Evolutionary conservation across 208 protist species (phyloP).

Genomic region (Borovskyia barvae): DNA sequence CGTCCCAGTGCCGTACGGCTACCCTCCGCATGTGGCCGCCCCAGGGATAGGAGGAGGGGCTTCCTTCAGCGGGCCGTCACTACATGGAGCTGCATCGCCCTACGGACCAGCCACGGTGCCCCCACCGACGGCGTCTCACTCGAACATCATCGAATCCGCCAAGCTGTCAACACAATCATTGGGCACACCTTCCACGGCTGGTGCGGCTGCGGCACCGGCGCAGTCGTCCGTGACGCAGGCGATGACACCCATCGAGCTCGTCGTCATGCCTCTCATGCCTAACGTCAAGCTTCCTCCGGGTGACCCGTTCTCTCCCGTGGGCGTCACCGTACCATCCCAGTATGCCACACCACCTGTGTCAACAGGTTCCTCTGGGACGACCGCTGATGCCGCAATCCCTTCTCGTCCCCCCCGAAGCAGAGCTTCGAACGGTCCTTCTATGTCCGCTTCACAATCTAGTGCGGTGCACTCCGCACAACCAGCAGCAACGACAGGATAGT

Average conservation of each 20-base stretch:
- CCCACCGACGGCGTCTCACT: background rate
- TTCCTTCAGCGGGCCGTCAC: background rate
- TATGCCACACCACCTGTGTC: constrained; percentile 22
- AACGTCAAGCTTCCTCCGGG: constrained; percentile 47
- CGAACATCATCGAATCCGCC: constrained; percentile 3
- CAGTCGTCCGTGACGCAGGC: background rate
- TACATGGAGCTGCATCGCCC: constrained; percentile 12
- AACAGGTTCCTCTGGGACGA: constrained; percentile 1
- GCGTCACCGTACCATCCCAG: constrained; percentile 38
- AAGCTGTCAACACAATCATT: constrained; percentile 6
- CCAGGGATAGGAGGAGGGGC: constrained; percentile 16
- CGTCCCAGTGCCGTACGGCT: constrained; percentile 28
- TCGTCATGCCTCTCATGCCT: constrained; percentile 39
- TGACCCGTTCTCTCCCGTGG: constrained; percentile 56
- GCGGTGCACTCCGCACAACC: too few relatives aligned
- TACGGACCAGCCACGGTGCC: constrained; percentile 5
- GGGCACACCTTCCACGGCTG: constrained; percentile 9
- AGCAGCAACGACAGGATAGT: too few relatives aligned
- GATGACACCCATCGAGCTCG: constrained; percentile 27
- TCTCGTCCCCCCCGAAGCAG: too few relatives aligned
- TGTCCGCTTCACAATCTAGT: too few relatives aligned
- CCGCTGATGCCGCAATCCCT: background rate
- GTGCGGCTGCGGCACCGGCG: background rate
- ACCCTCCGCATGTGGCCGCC: constrained; percentile 31
- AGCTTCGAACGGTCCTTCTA: too few relatives aligned